These are phyloP conservation scores for Carex parvula DNA, from an alignment of 176 grass and related monocot species.

Conservation along the genomic window DNA sequence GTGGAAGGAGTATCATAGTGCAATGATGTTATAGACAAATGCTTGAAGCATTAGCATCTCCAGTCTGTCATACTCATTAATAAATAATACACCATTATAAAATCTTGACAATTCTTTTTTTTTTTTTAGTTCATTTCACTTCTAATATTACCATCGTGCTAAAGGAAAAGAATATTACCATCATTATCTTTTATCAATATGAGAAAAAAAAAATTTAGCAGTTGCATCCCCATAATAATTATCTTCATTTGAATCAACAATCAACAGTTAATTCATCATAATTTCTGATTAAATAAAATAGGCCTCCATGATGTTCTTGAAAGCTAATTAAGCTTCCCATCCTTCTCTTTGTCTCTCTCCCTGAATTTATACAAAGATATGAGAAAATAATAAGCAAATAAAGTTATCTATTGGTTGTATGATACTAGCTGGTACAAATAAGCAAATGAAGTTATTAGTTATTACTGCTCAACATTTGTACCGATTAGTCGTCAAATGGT, in stretches of 20 bases:
- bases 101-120: background rate
- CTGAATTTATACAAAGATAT: constrained; percentile 40
- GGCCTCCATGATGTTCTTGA: constrained; percentile 71
- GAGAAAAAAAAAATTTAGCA: constrained; percentile 73
- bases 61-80: constrained; percentile 42
- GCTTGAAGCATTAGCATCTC: constrained; percentile 41
- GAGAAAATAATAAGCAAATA: constrained; percentile 12
- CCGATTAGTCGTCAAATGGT: background rate
- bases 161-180: background rate
- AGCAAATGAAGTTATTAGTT: background rate
- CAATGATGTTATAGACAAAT: constrained; percentile 56
- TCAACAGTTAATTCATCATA: constrained; percentile 54
- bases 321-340: constrained; percentile 63
- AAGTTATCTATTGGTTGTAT: constrained; percentile 2
- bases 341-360: constrained; percentile 89
- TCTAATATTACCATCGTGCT: background rate
- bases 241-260: constrained; percentile 37
- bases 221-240: constrained; percentile 51
- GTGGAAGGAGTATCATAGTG: constrained; percentile 71
- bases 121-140: background rate
- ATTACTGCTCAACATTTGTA: background rate
- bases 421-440: background rate
- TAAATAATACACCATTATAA: background rate
- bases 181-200: constrained; percentile 72
- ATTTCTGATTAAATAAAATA: constrained; percentile 74